phyloP scores from a whole-genome alignment of 495 filamentous ascomycete genomes.

The Neohortaea acidophila region DNA sequence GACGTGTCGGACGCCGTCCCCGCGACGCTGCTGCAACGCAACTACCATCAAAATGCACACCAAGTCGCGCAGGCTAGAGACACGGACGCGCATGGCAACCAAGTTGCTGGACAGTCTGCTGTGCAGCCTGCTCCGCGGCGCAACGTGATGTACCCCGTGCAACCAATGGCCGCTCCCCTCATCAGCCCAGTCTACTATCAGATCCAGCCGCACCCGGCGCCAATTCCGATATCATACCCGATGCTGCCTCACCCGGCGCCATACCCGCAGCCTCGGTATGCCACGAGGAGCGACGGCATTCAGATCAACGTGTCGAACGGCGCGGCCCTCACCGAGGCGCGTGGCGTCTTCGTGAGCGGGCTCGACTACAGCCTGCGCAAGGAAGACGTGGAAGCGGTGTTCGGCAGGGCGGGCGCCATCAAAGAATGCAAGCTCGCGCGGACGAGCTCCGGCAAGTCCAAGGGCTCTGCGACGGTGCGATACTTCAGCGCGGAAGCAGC shows the following conservation, averaged over 20 bases:
- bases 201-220: neutral
- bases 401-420: slow-evolving; percentile 14
- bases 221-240: neutral
- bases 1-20: neutral
- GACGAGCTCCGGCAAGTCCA: slow-evolving; percentile 14
- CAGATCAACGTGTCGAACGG: slow-evolving; percentile 22
- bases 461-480: slow-evolving; percentile 20
- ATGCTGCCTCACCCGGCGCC: neutral
- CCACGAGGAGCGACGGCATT: slow-evolving; percentile 12
- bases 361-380: slow-evolving; percentile 15
- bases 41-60: neutral
- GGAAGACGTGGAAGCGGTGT: slow-evolving; percentile 17
- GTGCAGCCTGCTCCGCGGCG: neutral
- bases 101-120: neutral
- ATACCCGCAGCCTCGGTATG: slow-evolving; percentile 8
- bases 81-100: neutral
- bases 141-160: neutral
- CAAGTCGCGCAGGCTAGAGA: neutral
- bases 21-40: neutral
- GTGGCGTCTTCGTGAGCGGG: slow-evolving; percentile 23
- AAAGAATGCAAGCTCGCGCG: slow-evolving; percentile 16
- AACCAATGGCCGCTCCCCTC: neutral
- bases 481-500: slow-evolving; percentile 19
- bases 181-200: neutral
- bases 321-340: slow-evolving; percentile 18